These are phyloP conservation scores for Alternaria panax DNA, from an alignment of 2,329 filamentous ascomycete species.

Conservation along the genomic window DNA sequence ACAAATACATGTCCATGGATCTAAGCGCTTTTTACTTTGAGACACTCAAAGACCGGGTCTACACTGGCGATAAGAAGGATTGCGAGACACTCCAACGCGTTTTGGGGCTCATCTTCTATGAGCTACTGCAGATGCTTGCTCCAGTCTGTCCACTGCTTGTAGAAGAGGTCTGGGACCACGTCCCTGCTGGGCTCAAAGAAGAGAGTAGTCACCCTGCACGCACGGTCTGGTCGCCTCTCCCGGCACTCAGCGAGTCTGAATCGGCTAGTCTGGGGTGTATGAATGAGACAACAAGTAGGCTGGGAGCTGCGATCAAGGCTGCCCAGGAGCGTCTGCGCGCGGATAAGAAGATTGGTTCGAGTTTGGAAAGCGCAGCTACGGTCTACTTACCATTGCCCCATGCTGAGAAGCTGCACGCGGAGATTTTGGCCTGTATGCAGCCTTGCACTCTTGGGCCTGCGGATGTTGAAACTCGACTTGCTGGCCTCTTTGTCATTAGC, in stretches of 20 bases:
- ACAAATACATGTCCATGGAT: conserved; percentile 81
- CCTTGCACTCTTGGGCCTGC: not conserved
- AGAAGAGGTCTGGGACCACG: conserved; percentile 85
- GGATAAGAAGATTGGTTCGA: conserved; percentile 78
- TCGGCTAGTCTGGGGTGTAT: conserved; percentile 28
- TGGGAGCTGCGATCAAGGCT: conserved; percentile 73
- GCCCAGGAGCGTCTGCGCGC: conserved; percentile 76
- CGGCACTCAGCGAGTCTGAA: not conserved
- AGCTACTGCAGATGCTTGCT: conserved; percentile 78
- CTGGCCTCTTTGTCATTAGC: conserved; percentile 55
- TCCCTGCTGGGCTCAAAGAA: conserved; percentile 68
- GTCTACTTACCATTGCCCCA: conserved; percentile 31
- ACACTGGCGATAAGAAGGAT: conserved; percentile 77
- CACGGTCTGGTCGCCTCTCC: conserved; percentile 33
- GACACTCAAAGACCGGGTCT: conserved; percentile 87
- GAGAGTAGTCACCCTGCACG: conserved; percentile 37
- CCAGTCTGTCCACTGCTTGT: conserved; percentile 84
- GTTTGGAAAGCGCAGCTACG: conserved; percentile 76
- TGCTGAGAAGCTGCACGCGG: not conserved
- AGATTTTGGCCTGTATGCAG: conserved; percentile 13
- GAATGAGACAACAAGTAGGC: conserved; percentile 53
- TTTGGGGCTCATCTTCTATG: conserved; percentile 69
- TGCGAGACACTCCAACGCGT: conserved; percentile 64
- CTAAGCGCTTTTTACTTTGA: conserved; percentile 95
- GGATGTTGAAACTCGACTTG: conserved; percentile 40